Percentiles rank a stretch among this genome's conserved stretches.
Evolutionary conservation across 345 rosid genomes (phyloP).

Genomic region (Erysimum cheiranthoides): DNA sequence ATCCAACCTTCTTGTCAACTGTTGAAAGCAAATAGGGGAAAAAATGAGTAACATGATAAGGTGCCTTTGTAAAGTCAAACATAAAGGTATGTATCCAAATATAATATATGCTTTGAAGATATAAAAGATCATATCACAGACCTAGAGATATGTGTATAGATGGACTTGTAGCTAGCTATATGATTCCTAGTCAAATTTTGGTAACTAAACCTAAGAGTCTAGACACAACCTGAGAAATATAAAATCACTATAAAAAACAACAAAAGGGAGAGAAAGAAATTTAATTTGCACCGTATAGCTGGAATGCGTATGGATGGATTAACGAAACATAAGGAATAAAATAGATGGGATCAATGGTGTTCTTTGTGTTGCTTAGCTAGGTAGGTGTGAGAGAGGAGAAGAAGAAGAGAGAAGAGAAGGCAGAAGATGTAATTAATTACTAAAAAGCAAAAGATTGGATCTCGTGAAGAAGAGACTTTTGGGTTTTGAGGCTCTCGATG

Average conservation of each 20-base stretch:
- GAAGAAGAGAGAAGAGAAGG: constrained; percentile 39
- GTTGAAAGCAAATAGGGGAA: constrained; percentile 35
- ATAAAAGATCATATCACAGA: constrained; percentile 29
- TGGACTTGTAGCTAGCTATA: constrained; percentile 40
- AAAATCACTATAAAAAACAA: background rate
- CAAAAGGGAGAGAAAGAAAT: constrained; percentile 20
- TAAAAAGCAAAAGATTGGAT: constrained; percentile 64
- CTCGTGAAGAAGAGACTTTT: constrained; percentile 63
- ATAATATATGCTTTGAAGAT: constrained; percentile 33
- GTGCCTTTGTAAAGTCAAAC: constrained; percentile 45
- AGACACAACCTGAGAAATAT: constrained; percentile 37
- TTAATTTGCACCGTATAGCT: constrained; percentile 33
- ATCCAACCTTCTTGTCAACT: constrained; percentile 45
- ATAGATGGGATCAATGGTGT: constrained; percentile 36
- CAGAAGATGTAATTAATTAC: constrained; percentile 46
- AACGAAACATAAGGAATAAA: constrained; percentile 36
- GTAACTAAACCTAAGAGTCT: constrained; percentile 41
- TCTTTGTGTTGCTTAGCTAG: constrained; percentile 38
- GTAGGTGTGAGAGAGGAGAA: constrained; percentile 35
- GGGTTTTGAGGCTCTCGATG: constrained; percentile 59
- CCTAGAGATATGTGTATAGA: constrained; percentile 33
- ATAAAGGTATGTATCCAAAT: constrained; percentile 42
- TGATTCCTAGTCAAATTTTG: constrained; percentile 47
- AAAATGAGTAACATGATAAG: constrained; percentile 24
- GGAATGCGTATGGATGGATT: constrained; percentile 12